Conservation (phyloP, 108 stramenopile species). For the Skeletonema potamos region DNA sequence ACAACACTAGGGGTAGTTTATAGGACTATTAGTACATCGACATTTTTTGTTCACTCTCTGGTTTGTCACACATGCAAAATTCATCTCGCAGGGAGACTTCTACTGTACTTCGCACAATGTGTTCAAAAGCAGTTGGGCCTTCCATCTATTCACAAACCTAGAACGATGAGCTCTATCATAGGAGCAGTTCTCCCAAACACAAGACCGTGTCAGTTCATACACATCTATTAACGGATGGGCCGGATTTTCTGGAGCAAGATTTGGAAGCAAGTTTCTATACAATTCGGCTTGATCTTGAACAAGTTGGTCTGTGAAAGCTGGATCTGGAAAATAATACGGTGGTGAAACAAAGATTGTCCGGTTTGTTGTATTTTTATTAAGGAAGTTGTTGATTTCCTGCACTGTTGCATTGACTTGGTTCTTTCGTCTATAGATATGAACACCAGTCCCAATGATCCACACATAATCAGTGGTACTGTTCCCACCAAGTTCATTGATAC, state of each 20-base stretch:
- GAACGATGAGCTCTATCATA: conserved; percentile 7
- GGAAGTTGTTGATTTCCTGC: not conserved
- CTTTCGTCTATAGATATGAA: not conserved
- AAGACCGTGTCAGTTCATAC: conserved; percentile 1
- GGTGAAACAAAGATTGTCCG: not conserved
- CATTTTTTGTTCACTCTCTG: not conserved
- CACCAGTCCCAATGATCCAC: not conserved
- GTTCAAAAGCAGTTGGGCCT: conserved; percentile 3
- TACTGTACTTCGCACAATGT: not conserved
- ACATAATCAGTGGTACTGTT: not conserved
- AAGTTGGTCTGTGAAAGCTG: not conserved
- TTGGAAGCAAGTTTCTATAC: not conserved
- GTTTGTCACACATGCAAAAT: not conserved
- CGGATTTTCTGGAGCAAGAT: not conserved
- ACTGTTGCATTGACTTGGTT: not conserved
- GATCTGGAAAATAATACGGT: not conserved
- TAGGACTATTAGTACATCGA: not conserved
- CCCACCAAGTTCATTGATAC: not conserved
- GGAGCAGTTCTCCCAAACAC: not conserved
- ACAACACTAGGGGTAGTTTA: not conserved
- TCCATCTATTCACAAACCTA: conserved; percentile 6
- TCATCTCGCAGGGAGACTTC: not conserved
- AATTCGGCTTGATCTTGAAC: not conserved
- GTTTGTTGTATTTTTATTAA: not conserved
- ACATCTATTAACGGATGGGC: conserved; percentile 3